Conservation (phyloP, 345 rosid species). For the Dimocarpus longan region DNA sequence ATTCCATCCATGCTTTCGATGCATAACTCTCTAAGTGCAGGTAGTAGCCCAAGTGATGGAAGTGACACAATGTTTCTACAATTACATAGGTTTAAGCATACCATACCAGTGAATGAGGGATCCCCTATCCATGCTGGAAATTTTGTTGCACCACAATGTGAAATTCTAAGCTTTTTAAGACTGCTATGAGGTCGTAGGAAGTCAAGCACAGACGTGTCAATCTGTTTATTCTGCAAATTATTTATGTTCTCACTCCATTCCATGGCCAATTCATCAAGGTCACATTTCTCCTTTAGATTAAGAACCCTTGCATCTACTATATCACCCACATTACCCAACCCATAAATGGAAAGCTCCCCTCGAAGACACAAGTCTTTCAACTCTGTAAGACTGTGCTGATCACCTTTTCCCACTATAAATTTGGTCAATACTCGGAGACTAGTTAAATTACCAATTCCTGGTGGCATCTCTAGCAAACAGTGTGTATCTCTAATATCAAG, state of each 20-base stretch:
- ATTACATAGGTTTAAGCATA: not conserved
- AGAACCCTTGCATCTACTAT: not conserved
- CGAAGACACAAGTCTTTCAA: not conserved
- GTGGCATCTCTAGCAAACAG: not conserved
- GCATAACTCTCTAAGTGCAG: conserved; percentile 21
- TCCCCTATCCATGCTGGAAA: not conserved
- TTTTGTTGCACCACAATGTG: not conserved
- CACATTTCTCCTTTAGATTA: not conserved
- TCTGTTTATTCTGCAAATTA: not conserved
- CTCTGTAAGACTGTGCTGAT: not conserved
- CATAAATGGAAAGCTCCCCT: not conserved
- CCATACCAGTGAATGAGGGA: not conserved
- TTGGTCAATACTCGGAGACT: not conserved
- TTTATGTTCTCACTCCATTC: not conserved
- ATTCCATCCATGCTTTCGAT: conserved; percentile 18
- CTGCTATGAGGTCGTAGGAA: not conserved
- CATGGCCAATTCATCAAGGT: not conserved
- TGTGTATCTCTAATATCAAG: not conserved
- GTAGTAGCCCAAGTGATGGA: conserved; percentile 29
- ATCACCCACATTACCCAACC: not conserved
- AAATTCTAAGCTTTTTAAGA: not conserved
- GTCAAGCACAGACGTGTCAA: not conserved
- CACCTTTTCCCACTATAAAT: not conserved
- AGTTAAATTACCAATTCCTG: not conserved
- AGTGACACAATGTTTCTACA: conserved; percentile 8